A percentile compares a stretch with the other conserved stretches of the same genome.
Evolutionary conservation across 768 basidiomycete genomes (phyloP).

Genomic region (Amanita brunnescens): DNA sequence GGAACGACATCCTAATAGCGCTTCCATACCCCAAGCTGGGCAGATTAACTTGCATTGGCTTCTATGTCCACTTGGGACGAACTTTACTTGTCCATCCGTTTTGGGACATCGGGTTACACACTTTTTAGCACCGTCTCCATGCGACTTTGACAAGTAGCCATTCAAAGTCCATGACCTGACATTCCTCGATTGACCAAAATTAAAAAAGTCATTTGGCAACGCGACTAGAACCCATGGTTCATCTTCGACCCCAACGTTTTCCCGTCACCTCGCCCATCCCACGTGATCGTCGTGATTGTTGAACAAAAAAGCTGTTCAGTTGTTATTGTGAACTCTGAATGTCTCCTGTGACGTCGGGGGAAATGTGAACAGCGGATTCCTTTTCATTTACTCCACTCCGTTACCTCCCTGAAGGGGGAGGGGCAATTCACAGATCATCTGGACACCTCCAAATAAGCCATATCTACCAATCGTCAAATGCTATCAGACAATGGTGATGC

Average conservation of each 20-base stretch:
- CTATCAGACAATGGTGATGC: slow-evolving; percentile 2
- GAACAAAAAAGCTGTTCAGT: not conserved
- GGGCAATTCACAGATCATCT: not conserved
- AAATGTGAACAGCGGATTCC: not conserved
- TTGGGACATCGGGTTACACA: not conserved
- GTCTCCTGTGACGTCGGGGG: slow-evolving; percentile 1
- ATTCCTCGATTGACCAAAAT: not conserved
- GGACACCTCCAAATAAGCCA: not conserved
- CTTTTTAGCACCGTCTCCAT: not conserved
- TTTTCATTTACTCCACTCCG: not conserved
- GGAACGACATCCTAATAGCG: not conserved
- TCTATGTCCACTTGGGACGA: not conserved
- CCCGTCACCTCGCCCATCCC: not conserved
- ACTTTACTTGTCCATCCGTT: not conserved
- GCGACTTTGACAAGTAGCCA: not conserved
- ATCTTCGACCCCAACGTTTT: not conserved
- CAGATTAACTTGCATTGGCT: not conserved
- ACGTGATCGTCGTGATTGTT: not conserved
- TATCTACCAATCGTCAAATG: not conserved
- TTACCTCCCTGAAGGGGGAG: not conserved
- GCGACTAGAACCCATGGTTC: not conserved
- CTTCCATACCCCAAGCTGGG: not conserved
- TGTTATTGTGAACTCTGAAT: not conserved
- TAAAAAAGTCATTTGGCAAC: not conserved
- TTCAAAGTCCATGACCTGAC: too few species aligned